Evolutionary conservation across 2,329 filamentous ascomycete species (phyloP), one percentile per base, ranked within the genome.

Genomic region (Dissoconium aciculare): DNA sequence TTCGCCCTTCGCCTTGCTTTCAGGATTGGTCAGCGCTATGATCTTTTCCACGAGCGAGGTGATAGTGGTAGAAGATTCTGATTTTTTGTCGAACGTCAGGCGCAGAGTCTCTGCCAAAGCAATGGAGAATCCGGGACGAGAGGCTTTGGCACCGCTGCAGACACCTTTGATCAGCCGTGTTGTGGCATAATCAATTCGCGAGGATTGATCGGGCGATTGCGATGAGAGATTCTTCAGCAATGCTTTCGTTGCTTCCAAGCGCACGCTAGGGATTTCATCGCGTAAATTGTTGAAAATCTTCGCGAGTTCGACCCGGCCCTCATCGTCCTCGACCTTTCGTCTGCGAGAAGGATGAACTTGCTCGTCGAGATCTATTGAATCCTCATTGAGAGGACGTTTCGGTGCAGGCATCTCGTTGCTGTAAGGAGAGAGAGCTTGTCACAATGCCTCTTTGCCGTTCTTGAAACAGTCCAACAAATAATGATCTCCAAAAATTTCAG

Each of bases 61-160:
- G 13, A 40, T 29, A 23, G 11, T 39, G 25, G 32, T 28, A 11
- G 24, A 21, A 15, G 27, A 21, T 33, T 28, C 32, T 12, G 32
- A 19, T 11, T n/a, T 30, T 8, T 37, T 30, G 10, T 37, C 32
- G 17, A 43, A 79, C 4, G 85, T 57, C 47, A 87, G 72, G 4
- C 70, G 66, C 26, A 93, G 53, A 5, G 91, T 60, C 55, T 94
- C 85, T 0, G 84, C 78, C 42, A 95, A 60, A 0, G 87, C 87
- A 33, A 94, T 66, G 32, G 83, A 92, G 53, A 92, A 94, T 3
- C 89, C 89, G 30, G 89, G 61, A 15, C 89, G 70, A 11, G 87
- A 83, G 9, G 81, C 82, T 59, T 93, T 93, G 34, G 83, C 75
- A 32, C 83, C 78, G 52, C 84, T 94, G 38, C 85, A 84, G 11